Percentiles rank a stretch among this genome's conserved stretches.
Conservation (phyloP, 1,284 basidiomycete genomes). For the Cryptococcus sp. region DNA sequence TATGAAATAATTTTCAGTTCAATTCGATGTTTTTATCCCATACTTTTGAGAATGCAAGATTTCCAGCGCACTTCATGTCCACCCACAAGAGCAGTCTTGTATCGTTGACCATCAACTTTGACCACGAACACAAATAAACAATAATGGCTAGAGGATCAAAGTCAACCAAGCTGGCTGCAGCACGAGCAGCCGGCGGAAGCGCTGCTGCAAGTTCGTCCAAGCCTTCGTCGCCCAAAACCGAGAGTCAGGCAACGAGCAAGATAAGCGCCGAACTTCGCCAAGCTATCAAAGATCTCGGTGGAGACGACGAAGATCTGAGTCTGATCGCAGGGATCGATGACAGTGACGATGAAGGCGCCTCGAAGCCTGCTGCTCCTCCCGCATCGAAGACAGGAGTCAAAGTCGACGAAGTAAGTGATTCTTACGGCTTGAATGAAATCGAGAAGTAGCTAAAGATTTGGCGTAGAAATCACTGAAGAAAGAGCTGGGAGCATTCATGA, state of each 20-base stretch:
- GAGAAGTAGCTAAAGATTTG: constrained; percentile 36
- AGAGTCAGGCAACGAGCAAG: constrained; percentile 3
- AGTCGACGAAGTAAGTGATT: constrained; percentile 41
- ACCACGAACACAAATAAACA: no score
- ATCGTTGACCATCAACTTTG: no score
- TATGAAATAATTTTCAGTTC: constrained; percentile 5
- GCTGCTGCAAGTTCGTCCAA: constrained; percentile 6
- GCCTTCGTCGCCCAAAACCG: constrained; percentile 1
- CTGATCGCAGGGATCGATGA: constrained; percentile 56
- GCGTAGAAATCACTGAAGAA: constrained; percentile 57
- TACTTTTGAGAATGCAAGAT: neutral
- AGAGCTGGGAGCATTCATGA: constrained; percentile 65
- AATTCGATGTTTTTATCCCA: constrained; percentile 11
- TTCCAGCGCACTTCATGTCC: constrained; percentile 1
- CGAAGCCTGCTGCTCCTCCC: constrained; percentile 23
- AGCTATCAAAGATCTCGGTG: constrained; percentile 59
- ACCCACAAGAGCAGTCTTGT: neutral
- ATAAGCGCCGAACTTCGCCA: constrained; percentile 44
- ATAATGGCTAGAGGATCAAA: constrained; percentile 5
- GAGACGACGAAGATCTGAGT: constrained; percentile 60
- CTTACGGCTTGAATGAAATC: neutral
- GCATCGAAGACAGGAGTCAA: constrained; percentile 11
- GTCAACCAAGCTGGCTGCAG: neutral
- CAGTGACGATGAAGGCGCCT: constrained; percentile 46
- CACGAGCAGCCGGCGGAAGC: neutral